Percentiles rank a stretch among this genome's conserved stretches.
Evolutionary conservation across 345 rosid genomes (phyloP).

Genomic region (Eucalyptus pauciflora): DNA sequence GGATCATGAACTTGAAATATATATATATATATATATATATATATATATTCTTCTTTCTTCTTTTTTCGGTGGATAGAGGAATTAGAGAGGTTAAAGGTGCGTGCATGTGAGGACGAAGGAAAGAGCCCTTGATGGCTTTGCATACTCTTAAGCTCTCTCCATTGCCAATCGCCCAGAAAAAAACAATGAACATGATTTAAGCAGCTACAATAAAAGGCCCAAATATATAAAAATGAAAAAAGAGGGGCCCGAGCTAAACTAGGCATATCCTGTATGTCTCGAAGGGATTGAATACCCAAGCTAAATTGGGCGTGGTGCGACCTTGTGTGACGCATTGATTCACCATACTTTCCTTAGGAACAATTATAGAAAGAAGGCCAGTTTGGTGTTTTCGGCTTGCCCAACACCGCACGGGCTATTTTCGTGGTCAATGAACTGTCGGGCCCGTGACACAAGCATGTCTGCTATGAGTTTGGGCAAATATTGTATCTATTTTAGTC

Average conservation of each 20-base stretch:
- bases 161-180: not conserved
- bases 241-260: not conserved
- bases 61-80: no score
- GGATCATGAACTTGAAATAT: not conserved
- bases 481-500: rapidly evolving
- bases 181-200: not conserved
- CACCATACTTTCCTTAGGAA: rapidly evolving
- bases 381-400: rapidly evolving
- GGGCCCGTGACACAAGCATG: no score
- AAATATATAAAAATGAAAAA: no score
- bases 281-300: rapidly evolving
- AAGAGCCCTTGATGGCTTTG: not conserved
- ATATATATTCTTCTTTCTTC: no score
- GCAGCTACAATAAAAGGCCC: not conserved
- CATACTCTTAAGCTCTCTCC: not conserved
- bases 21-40: no score
- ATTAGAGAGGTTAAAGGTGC: no score
- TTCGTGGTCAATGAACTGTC: rapidly evolving
- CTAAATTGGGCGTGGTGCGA: rapidly evolving
- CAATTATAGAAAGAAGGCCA: no score
- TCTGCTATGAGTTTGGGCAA: not conserved
- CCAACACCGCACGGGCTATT: rapidly evolving
- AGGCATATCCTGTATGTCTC: rapidly evolving
- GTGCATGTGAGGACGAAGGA: not conserved
- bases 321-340: rapidly evolving